A percentile compares a stretch with the other conserved stretches of the same genome.
Conservation (phyloP, 306 rosid genomes). For the Cucurbita moschata region DNA sequence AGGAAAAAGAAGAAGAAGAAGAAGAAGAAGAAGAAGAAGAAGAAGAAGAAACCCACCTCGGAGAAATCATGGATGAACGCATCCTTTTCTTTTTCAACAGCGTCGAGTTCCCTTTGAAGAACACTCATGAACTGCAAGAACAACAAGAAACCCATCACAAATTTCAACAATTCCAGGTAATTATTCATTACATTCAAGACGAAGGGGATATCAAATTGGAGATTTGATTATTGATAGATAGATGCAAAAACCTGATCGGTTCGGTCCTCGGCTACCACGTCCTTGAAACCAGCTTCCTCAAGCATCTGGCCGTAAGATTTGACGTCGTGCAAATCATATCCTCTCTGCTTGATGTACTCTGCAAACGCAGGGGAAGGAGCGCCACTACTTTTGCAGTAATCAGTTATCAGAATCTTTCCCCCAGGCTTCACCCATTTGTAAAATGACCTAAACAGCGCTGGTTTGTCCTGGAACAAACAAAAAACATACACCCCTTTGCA, state of each 20-base stretch:
- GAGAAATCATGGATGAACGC: conserved; percentile 52
- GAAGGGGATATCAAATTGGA: not conserved
- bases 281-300: conserved; percentile 61
- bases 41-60: conserved; percentile 26
- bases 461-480: conserved; percentile 44
- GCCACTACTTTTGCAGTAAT: conserved; percentile 64
- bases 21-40: not conserved
- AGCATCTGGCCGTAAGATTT: conserved; percentile 72
- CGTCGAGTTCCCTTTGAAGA: conserved; percentile 43
- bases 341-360: conserved; percentile 66
- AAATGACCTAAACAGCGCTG: conserved; percentile 55
- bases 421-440: conserved; percentile 92
- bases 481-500: not conserved
- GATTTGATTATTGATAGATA: too few species aligned
- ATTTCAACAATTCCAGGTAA: not conserved
- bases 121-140: conserved; percentile 44
- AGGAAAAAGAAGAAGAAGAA: not conserved
- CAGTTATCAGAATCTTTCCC: conserved; percentile 75
- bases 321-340: conserved; percentile 57
- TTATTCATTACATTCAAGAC: not conserved
- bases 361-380: conserved; percentile 50
- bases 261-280: conserved; percentile 59
- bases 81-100: conserved; percentile 52
- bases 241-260: conserved; percentile 51
- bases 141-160: not conserved